A percentile compares a stretch with the other conserved stretches of the same genome.
phyloP scores from a whole-genome alignment of 2,329 filamentous ascomycete genomes.

The Paraconiothyrium sp. region DNA sequence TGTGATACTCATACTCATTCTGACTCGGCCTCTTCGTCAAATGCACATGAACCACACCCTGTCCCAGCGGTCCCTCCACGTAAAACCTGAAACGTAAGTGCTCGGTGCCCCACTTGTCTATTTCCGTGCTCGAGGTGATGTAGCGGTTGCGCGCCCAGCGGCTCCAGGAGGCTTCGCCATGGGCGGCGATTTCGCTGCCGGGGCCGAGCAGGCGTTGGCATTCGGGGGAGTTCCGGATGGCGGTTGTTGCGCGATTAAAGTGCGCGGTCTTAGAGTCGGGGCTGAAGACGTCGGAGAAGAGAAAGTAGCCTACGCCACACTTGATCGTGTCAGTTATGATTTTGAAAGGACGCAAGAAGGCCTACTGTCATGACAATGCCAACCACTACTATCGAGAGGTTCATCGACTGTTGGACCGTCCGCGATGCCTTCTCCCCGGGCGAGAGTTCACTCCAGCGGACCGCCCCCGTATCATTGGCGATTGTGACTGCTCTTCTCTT shows the following conservation, averaged over 20 bases:
- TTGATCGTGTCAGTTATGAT: slow-evolving; percentile 44
- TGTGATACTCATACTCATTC: slow-evolving; percentile 78
- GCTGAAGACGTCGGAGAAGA: slow-evolving; percentile 49
- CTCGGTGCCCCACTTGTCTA: slow-evolving; percentile 77
- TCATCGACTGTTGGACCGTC: slow-evolving; percentile 90
- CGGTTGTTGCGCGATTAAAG: slow-evolving; percentile 86
- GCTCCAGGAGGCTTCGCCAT: slow-evolving; percentile 81
- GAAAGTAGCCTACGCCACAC: slow-evolving; percentile 71
- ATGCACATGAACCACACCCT: slow-evolving; percentile 79
- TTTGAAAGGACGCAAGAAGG: slow-evolving; percentile 2
- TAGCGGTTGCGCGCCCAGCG: slow-evolving; percentile 77
- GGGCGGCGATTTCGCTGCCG: slow-evolving; percentile 76
- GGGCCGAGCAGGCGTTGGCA: slow-evolving; percentile 81
- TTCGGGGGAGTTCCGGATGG: slow-evolving; percentile 75
- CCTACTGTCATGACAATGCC: slow-evolving; percentile 80
- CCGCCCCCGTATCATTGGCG: slow-evolving; percentile 83
- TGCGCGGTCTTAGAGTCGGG: slow-evolving; percentile 83
- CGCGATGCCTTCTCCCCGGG: slow-evolving; percentile 80
- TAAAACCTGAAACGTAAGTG: slow-evolving; percentile 86
- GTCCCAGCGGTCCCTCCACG: slow-evolving; percentile 79
- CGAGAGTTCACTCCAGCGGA: slow-evolving; percentile 83
- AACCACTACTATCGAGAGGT: slow-evolving; percentile 78
- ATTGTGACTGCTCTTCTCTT: slow-evolving; percentile 78
- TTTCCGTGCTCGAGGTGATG: slow-evolving; percentile 70
- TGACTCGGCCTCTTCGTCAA: slow-evolving; percentile 74